phyloP scores from a whole-genome alignment of 2,329 filamentous ascomycete species.

The Purpureocillium takamizusanense region DNA sequence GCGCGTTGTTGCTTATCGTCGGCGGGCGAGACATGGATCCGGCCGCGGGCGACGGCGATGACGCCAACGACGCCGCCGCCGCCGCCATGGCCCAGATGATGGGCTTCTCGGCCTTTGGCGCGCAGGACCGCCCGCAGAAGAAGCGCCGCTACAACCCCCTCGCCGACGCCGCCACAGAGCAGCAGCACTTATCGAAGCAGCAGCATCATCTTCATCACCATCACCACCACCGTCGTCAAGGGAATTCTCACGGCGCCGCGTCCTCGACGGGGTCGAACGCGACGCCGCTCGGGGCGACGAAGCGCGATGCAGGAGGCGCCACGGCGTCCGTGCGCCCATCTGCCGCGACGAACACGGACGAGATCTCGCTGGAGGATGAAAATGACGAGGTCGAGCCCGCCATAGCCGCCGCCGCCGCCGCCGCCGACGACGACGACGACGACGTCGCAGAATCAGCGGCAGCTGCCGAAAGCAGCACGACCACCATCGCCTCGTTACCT shows the following conservation, averaged over 20 bases:
- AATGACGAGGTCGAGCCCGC: too few species aligned
- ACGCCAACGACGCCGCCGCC: slow-evolving; percentile 11
- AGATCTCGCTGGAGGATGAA: slow-evolving; percentile 39
- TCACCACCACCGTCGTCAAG: too few species aligned
- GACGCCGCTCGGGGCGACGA: slow-evolving; percentile 21
- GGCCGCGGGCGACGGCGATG: slow-evolving; percentile 19
- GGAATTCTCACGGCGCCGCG: neutral
- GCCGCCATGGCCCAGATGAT: slow-evolving; percentile 55
- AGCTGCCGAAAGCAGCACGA: neutral
- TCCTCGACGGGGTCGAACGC: slow-evolving; percentile 26
- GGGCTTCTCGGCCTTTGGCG: slow-evolving; percentile 67
- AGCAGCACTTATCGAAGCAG: neutral
- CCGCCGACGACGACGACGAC: too few species aligned
- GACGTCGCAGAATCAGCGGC: slow-evolving; percentile 21
- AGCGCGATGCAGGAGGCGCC: neutral
- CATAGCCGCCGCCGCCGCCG: too few species aligned
- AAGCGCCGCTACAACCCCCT: slow-evolving; percentile 58
- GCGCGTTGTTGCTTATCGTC: too few species aligned
- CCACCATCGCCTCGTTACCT: slow-evolving; percentile 15
- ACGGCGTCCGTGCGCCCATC: slow-evolving; percentile 6
- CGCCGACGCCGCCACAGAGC: slow-evolving; percentile 30
- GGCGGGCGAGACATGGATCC: slow-evolving; percentile 7
- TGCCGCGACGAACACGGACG: slow-evolving; percentile 27
- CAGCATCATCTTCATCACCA: neutral
- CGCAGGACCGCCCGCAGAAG: slow-evolving; percentile 43